phyloP scores from a whole-genome alignment of 2,329 filamentous ascomycete genomes.

The Fusarium sp. region DNA sequence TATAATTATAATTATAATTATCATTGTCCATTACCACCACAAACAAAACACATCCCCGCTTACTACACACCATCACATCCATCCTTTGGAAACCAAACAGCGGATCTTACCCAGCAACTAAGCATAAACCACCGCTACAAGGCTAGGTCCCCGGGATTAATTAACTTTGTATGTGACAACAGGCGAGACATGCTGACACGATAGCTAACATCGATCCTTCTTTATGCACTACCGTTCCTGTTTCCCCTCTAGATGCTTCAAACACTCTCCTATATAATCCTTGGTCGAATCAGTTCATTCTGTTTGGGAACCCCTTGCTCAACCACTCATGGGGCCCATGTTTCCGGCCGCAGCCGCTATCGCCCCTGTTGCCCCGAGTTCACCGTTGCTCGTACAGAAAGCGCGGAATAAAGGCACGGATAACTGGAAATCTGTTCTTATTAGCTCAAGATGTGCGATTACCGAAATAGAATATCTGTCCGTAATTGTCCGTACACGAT shows the following conservation, averaged over 20 bases:
- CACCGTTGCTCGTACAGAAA: conserved; percentile 26
- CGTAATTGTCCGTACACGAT: conserved; percentile 1
- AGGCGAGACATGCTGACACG: neutral
- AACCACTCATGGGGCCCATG: conserved; percentile 22
- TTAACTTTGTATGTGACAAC: neutral
- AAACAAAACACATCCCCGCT: neutral
- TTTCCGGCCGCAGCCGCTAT: conserved; percentile 16
- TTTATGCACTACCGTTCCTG: conserved; percentile 22
- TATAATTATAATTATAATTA: neutral
- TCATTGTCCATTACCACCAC: neutral
- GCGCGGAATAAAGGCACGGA: neutral
- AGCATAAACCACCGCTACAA: conserved; percentile 2
- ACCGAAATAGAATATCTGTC: conserved; percentile 33
- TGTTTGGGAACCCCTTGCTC: conserved; percentile 15
- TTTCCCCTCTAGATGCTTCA: conserved; percentile 10
- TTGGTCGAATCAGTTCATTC: conserved; percentile 43
- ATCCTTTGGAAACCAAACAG: conserved; percentile 14
- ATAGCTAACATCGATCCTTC: conserved; percentile 21
- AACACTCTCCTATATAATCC: conserved; percentile 21
- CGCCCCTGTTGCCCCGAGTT: conserved; percentile 7
- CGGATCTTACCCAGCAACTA: neutral
- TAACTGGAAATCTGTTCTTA: conserved; percentile 1
- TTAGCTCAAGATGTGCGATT: conserved; percentile 19
- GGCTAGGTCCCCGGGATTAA: conserved; percentile 3
- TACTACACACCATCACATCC: neutral